Percentiles rank a stretch among this genome's conserved stretches.
Conservation (phyloP, 148 eudicot genomes). For the Rheum nobile region DNA sequence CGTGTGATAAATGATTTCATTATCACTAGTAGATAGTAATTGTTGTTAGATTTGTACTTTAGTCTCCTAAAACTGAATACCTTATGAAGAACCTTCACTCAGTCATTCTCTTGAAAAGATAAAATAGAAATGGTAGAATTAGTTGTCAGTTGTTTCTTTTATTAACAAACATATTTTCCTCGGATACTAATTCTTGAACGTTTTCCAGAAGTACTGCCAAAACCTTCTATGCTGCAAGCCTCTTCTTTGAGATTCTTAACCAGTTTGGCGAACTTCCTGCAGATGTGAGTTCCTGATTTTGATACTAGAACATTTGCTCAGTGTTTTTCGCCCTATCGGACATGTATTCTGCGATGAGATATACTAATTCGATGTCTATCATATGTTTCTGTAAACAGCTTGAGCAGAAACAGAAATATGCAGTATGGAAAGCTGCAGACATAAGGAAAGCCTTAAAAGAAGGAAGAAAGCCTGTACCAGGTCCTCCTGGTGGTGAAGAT, state of each 20-base stretch:
- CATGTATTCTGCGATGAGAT: not conserved
- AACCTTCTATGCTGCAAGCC: slow-evolving; percentile 95
- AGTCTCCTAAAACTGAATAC: not conserved
- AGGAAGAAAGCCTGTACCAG: slow-evolving; percentile 89
- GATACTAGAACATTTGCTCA: not conserved
- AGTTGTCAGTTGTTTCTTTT: not conserved
- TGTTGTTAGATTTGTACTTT: not conserved
- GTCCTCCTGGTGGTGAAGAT: slow-evolving; percentile 87
- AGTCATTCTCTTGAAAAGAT: not conserved
- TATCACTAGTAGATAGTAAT: not conserved
- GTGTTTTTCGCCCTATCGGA: not conserved
- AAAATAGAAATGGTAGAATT: not conserved
- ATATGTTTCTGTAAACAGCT: slow-evolving; percentile 33
- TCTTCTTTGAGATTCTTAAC: slow-evolving; percentile 89
- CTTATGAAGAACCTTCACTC: not conserved
- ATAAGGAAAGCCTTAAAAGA: slow-evolving; percentile 93
- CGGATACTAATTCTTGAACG: slow-evolving; percentile 13
- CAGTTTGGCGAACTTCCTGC: slow-evolving; percentile 83
- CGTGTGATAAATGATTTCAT: not conserved
- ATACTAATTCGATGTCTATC: not conserved
- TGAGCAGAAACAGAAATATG: slow-evolving; percentile 97
- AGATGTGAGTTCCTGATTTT: slow-evolving; percentile 51
- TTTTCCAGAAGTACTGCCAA: slow-evolving; percentile 73
- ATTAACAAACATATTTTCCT: not conserved
- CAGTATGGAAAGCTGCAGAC: slow-evolving; percentile 98